Evolutionary conservation across 805 yeast species (phyloP), one percentile per base, ranked within the genome.

Genomic region (Debaryomyces maramus): DNA sequence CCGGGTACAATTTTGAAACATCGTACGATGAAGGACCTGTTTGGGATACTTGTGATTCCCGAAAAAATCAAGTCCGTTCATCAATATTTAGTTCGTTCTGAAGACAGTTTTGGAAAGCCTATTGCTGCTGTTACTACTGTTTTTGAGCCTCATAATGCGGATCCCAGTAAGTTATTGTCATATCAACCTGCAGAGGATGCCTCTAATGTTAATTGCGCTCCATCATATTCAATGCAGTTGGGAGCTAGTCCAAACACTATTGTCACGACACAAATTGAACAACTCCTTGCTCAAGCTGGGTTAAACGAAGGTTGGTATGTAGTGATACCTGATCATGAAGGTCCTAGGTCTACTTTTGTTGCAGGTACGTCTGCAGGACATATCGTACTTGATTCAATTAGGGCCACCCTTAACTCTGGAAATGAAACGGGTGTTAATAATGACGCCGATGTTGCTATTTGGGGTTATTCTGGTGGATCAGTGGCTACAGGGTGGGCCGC

Each of bases 401-500:
- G 58, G 20, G 67, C 59, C 3, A 47, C 49, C 1, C 41, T 61
- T 34, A 30, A 36, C 4, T 39, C 55, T 10, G 39, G 38, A 7
- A 42, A 44, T 36, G 23, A 39, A 3, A 47, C 64, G 1, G 58
- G 58, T 1, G 26, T 60, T 15, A 27, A 41, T 9, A 14, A 44
- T 4, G 47, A 51, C 27, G 59, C 67, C 1, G 32, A 45, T 13
- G 43, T 50, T 5, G 44, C 40, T 3, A 23, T 61, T 27, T 61
- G 59, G 58, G 67, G 67, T 0, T 62, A 56, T 36, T 56, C 63
- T 19, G 67, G 67, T 8, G 67, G 65, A 6, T 55, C 65, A 2
- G 38, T 60, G 18, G 58, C 65, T 9, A 36, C 59, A 13, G 51
- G 55, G 6, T 60, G 67, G 66, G 64, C 58, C 3, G 52, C 60